Base-by-base conservation (phyloP, 2,329 filamentous ascomycete genomes). In the Fusarium sacchari region DNA sequence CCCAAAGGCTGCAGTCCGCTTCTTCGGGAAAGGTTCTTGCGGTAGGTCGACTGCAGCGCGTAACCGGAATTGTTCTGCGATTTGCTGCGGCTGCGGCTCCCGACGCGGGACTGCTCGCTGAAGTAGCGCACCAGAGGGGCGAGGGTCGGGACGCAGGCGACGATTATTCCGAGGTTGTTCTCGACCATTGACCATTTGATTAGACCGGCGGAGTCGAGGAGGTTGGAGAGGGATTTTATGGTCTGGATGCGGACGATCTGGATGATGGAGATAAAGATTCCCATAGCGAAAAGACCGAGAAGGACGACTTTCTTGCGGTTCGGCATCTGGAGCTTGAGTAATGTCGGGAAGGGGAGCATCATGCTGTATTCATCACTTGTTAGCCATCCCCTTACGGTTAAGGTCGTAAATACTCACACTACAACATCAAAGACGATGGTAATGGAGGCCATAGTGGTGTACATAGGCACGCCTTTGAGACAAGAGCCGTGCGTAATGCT, bases 161-260 rank as follows among this genome's bases (percentile, higher is more conserved):
- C 81, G 22, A 85, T 80, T 40, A 85, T 83, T 26, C 84, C 85
- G 5, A 86, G 78, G 63, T 84, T 82, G 59, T 81, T 81, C 72
- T 87, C 85, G n/a, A 86, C 74, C 18, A 80, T 79, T 1, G 85
- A 86, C 85, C 85, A 87, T 39, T 83, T 79, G 56, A 86, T 82
- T 28, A 84, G 76, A 3, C 76, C 67, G 10, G 83, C 79, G 6
- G 82, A 85, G 76, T 88, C 84, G 39, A 84, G 82, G 65, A 85
- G 85, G 73, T 84, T 84, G 37, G 76, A 71, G 7, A 87, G 81
- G 20, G 79, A 81, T 42, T 80, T 80, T 68, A 88, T 83, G n/a
- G 84, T 86, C 63, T 84, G 82, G 64, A 88, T 85, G 20, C 86
- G 86, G 67, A 88, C 82, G 63, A 86, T 83, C 72, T 88, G 86